A percentile compares a stretch with the other conserved stretches of the same genome.
Conservation (phyloP, 148 eudicot genomes). For the Camellia lanceoleosa region DNA sequence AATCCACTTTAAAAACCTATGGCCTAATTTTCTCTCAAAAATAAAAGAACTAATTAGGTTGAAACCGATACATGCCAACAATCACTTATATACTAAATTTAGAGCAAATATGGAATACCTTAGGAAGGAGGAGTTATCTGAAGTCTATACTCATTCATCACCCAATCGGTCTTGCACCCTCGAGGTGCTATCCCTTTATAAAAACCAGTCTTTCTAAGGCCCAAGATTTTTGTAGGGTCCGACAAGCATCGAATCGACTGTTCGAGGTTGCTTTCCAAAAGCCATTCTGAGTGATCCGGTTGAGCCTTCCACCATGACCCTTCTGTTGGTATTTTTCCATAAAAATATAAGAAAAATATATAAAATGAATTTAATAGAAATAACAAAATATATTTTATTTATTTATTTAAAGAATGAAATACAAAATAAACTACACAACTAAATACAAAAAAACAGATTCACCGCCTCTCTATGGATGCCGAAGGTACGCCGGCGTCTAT, state of each 20-base stretch:
- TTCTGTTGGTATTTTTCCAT: not conserved
- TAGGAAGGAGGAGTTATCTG: not conserved
- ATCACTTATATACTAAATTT: not conserved
- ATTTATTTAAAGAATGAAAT: too few species aligned
- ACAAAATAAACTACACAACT: too few species aligned
- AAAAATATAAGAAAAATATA: too few species aligned
- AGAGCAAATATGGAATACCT: not conserved
- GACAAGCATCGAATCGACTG: not conserved
- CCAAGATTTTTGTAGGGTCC: not conserved
- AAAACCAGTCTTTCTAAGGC: conserved; percentile 7
- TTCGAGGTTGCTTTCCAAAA: conserved; percentile 3
- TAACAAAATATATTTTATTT: too few species aligned
- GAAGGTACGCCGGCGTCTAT: too few species aligned
- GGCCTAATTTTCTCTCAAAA: too few species aligned
- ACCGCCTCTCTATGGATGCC: too few species aligned
- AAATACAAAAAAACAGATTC: too few species aligned
- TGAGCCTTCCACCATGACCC: not conserved
- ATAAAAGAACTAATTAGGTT: too few species aligned
- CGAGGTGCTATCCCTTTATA: not conserved
- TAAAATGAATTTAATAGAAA: too few species aligned
- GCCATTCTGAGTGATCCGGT: not conserved
- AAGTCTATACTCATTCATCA: conserved; percentile 9
- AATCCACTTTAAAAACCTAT: too few species aligned
- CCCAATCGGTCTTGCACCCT: conserved; percentile 1
- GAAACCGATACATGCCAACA: too few species aligned